phyloP scores from a whole-genome alignment of 331 rosid genomes.

The Cydonia oblonga region DNA sequence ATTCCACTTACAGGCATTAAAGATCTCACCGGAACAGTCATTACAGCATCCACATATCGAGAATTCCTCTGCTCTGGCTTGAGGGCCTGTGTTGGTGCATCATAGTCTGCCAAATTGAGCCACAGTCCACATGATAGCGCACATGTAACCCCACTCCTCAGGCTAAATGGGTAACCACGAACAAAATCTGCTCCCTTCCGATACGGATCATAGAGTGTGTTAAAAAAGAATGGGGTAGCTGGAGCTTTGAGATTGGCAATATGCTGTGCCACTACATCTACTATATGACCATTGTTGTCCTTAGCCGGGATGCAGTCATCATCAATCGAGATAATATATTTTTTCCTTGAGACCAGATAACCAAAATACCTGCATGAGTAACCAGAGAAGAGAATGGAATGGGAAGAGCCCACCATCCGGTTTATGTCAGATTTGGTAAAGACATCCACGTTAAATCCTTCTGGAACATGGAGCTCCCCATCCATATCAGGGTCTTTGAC shows the following conservation, averaged over 20 bases:
- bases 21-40: conserved; percentile 68
- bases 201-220: conserved; percentile 89
- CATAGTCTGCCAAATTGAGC: conserved; percentile 86
- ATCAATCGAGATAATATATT: conserved; percentile 73
- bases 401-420: conserved; percentile 54
- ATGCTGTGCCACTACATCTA: conserved; percentile 75
- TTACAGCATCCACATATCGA: conserved; percentile 83
- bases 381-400: conserved; percentile 68
- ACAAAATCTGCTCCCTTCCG: conserved; percentile 90
- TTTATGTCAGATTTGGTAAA: conserved; percentile 59
- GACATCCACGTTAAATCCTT: conserved; percentile 60
- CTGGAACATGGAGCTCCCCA: conserved; percentile 64
- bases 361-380: conserved; percentile 95
- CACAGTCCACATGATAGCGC: conserved; percentile 87
- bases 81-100: conserved; percentile 97
- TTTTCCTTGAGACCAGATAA: conserved; percentile 65
- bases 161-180: conserved; percentile 97
- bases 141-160: conserved; percentile 75
- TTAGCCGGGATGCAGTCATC: conserved; percentile 86
- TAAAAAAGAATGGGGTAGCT: conserved; percentile 96
- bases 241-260: conserved; percentile 69
- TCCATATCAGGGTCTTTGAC: conserved; percentile 78
- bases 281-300: conserved; percentile 43
- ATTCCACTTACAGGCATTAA: conserved; percentile 90
- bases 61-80: conserved; percentile 53